Conservation (phyloP, 441 rosid species). For the Arabidopsis lyrata region DNA sequence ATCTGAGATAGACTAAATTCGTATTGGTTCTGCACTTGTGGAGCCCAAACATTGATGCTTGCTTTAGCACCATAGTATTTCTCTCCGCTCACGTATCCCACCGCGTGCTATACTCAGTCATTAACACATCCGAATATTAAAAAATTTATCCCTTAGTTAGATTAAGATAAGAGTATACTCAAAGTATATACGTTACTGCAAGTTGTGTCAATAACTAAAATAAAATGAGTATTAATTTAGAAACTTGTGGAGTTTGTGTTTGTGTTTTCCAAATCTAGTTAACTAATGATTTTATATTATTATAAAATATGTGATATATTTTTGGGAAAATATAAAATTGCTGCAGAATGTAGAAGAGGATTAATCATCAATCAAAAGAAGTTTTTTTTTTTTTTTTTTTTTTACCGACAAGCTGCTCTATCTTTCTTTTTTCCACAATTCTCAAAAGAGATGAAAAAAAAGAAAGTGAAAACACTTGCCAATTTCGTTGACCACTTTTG, state of each 20-base stretch:
- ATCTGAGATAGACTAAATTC: conserved; percentile 96
- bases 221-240: background rate
- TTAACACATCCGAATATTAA: background rate
- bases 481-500: conserved; percentile 44
- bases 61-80: conserved; percentile 97
- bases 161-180: background rate
- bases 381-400: conserved; percentile 28
- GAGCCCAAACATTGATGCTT: conserved; percentile 96
- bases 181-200: background rate
- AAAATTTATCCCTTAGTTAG: background rate
- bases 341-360: conserved; percentile 32
- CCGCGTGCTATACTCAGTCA: conserved; percentile 76
- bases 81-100: conserved; percentile 91
- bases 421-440: conserved; percentile 9
- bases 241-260: conserved; percentile 29
- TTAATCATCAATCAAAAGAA: conserved; percentile 36
- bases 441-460: conserved; percentile 25
- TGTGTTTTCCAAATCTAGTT: conserved; percentile 33
- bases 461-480: conserved; percentile 27
- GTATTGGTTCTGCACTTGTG: conserved; percentile 67
- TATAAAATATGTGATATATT: background rate
- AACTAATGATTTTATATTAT: conserved; percentile 8
- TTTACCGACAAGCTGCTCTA: conserved; percentile 39
- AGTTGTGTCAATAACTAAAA: background rate
- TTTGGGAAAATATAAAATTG: background rate